Conservation (phyloP, 768 basidiomycete genomes). For the Phylloporus sp. region DNA sequence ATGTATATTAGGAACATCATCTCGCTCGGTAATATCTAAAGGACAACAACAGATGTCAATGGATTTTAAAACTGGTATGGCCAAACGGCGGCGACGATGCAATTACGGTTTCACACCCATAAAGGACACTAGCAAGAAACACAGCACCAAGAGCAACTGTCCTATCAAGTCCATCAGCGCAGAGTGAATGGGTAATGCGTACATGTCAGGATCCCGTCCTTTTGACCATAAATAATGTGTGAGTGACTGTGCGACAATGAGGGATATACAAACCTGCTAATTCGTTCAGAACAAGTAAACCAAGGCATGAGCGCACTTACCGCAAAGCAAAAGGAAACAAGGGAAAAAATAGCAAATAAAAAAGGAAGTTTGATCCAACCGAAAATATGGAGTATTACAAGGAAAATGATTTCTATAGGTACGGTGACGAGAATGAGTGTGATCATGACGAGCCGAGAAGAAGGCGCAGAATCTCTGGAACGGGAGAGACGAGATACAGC, state of each 20-base stretch:
- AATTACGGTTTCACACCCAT: constrained; percentile 30
- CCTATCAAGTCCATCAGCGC: constrained; percentile 84
- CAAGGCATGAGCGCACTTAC: constrained; percentile 46
- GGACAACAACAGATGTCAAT: neutral
- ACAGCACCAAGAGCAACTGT: constrained; percentile 72
- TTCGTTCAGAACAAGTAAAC: neutral
- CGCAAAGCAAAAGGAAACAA: constrained; percentile 70
- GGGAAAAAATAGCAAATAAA: constrained; percentile 62
- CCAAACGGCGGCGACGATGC: neutral
- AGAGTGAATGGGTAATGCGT: constrained; percentile 90
- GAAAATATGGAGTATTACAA: constrained; percentile 56
- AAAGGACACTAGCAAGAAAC: constrained; percentile 62
- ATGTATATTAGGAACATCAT: neutral
- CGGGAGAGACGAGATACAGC: constrained; percentile 10
- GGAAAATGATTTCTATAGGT: constrained; percentile 78
- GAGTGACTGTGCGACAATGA: constrained; percentile 59
- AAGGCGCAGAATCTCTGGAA: constrained; percentile 25
- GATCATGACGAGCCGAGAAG: constrained; percentile 52
- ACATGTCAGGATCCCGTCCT: constrained; percentile 83
- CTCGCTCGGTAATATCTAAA: neutral
- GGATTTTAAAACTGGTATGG: neutral
- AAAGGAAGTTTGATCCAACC: constrained; percentile 78
- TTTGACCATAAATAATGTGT: constrained; percentile 78
- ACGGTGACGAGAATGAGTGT: constrained; percentile 73
- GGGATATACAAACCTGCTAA: constrained; percentile 63